Evolutionary conservation across 208 protist species (phyloP).

Genomic region (Leishmania guyanensis): DNA sequence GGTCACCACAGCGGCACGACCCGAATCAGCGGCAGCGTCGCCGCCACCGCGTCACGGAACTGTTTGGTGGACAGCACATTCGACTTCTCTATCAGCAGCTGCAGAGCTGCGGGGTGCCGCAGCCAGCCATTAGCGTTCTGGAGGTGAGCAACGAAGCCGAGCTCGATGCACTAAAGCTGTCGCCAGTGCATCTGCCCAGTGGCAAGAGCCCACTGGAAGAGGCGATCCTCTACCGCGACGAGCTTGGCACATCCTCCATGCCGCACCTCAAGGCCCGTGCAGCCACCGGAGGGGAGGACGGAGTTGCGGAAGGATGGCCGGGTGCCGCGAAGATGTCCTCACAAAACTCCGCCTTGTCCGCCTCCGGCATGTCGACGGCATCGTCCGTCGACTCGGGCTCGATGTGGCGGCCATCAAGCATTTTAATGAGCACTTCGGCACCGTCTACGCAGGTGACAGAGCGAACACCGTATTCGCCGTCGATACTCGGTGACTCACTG

Average conservation of each 20-base stretch:
- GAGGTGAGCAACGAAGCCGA: slow-evolving; percentile 24
- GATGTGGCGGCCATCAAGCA: not conserved
- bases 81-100: slow-evolving; percentile 32
- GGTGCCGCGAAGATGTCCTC: not conserved
- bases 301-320: not conserved
- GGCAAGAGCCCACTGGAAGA: not conserved
- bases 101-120: slow-evolving; percentile 25
- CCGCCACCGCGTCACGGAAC: slow-evolving; percentile 14
- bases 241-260: not conserved
- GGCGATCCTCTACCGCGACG: not conserved
- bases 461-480: not conserved
- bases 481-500: not conserved
- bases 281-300: not conserved
- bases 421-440: not conserved
- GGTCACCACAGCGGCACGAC: not conserved
- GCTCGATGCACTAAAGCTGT: not conserved
- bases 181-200: slow-evolving; percentile 4
- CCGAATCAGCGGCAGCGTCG: slow-evolving; percentile 3
- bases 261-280: not conserved
- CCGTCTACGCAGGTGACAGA: not conserved
- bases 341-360: slow-evolving; percentile 4
- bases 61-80: slow-evolving; percentile 29
- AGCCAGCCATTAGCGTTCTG: slow-evolving; percentile 31
- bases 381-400: slow-evolving; percentile 3
- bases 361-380: not conserved